Base-by-base conservation (phyloP, 1,284 basidiomycete species). In the Malassezia furfur region DNA sequence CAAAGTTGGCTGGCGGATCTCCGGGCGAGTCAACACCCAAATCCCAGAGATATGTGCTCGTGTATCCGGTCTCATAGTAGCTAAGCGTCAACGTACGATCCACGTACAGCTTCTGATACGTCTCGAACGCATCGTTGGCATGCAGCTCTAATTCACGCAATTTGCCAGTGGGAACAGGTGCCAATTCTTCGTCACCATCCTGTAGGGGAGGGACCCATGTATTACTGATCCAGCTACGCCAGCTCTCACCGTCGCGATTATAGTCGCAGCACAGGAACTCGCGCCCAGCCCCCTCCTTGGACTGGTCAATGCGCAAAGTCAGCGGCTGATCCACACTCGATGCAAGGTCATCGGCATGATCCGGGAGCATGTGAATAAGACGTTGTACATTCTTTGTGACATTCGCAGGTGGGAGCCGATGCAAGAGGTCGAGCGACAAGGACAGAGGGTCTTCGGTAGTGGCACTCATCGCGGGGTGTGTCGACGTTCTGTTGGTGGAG, bases 31-130 rank as follows among this genome's bases (percentile, higher is more conserved):
- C 65, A 30, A 94, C 91, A 55, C 96, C 91, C 19, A 93, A 80
- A 72, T 98, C 94, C 94, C 94, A 99, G 11, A 99, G 83, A 76
- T 94, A 99, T 15, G 94, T 93, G 17, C 87, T 91, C n/a, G 91
- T 94, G 1, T 89, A 84, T 5, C 94, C 94, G 5, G 91, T 91
- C 76, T 96, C 93, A 76, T 84, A 96, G 80, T 98, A 43, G 40
- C 40, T 43, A 21, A 6, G 17, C 6, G 30, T 43, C 98, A 80
- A 87, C 88, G 63, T n/a, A 22, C 7, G 21, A 12, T 30, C 3
- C n/a, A 48, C 40, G 15, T 38, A 91, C 88, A 96, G 84, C 77
- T 96, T 91, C 43, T 91, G 83, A 75, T 99, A 99, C 2, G 90
- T 91, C 74, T 96, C 91, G 69, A 99, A 98, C 1, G 91, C 91